A percentile compares a stretch with the other conserved stretches of the same genome.
phyloP scores from a whole-genome alignment of 352 stramenopile genomes.

The Globisporangium sylvaticum region DNA sequence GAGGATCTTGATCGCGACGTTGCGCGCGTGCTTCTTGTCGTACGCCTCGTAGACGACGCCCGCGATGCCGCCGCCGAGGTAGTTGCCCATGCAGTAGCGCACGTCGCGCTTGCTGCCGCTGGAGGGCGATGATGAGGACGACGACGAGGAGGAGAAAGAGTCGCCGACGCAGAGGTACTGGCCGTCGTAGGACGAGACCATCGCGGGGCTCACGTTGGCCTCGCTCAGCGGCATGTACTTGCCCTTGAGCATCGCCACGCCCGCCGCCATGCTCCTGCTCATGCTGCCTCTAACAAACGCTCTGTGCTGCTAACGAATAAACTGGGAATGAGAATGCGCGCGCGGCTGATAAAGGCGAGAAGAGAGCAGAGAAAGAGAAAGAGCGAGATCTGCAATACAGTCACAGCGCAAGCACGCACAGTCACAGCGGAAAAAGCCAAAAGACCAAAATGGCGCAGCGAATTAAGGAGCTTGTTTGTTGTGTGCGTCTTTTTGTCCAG shows the following conservation, averaged over 20 bases:
- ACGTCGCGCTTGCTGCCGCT: conserved; percentile 7
- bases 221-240: conserved; percentile 89
- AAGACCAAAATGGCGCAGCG: background rate
- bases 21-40: conserved; percentile 66
- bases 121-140: background rate
- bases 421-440: background rate
- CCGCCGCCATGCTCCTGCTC: conserved; percentile 11
- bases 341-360: background rate
- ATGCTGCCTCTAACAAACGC: too few species aligned
- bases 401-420: background rate
- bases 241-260: conserved; percentile 50
- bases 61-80: conserved; percentile 89
- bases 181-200: conserved; percentile 75
- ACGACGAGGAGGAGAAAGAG: conserved; percentile 21
- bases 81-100: conserved; percentile 88
- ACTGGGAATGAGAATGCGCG: background rate
- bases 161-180: conserved; percentile 61
- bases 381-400: conserved; percentile 8
- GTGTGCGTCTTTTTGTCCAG: background rate
- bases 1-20: conserved; percentile 95
- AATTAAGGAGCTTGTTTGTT: background rate
- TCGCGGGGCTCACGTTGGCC: conserved; percentile 69
- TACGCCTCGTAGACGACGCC: conserved; percentile 92
- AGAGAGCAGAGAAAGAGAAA: background rate
- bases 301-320: background rate